These are phyloP conservation scores for Fonsecaea pugnacius DNA, from an alignment of 2,329 filamentous ascomycete genomes.

Conservation along the genomic window DNA sequence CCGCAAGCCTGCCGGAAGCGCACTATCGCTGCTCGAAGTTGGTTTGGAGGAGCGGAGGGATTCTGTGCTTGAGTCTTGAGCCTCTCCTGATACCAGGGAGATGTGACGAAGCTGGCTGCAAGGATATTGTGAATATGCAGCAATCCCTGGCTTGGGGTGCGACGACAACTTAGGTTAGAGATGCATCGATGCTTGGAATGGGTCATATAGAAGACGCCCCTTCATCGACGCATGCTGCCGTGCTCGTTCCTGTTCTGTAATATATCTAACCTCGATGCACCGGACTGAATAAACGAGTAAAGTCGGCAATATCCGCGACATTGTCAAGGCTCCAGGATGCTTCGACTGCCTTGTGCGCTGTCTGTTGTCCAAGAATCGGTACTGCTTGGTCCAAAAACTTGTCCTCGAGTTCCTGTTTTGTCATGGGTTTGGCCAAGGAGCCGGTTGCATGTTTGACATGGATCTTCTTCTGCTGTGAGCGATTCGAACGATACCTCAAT, in stretches of 20 bases:
- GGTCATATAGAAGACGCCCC: neutral
- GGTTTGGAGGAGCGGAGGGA: constrained; percentile 13
- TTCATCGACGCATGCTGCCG: neutral
- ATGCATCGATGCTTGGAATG: neutral
- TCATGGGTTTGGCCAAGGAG: constrained; percentile 55
- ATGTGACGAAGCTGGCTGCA: neutral
- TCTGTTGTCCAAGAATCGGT: constrained; percentile 42
- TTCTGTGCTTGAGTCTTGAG: constrained; percentile 7
- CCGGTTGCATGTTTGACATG: constrained; percentile 57
- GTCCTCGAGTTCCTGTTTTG: neutral
- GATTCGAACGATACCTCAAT: constrained; percentile 35
- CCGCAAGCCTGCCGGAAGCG: constrained; percentile 19
- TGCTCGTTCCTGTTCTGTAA: neutral
- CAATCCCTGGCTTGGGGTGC: neutral
- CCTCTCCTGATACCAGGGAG: neutral
- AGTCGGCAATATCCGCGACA: constrained; percentile 6
- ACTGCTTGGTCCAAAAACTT: constrained; percentile 7
- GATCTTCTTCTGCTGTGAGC: constrained; percentile 44
- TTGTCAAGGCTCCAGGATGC: constrained; percentile 11
- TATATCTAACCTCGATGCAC: neutral
- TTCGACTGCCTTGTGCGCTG: constrained; percentile 32
- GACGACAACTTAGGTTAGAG: neutral
- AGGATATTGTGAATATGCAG: neutral
- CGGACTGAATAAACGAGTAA: neutral
- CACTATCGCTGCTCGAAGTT: constrained; percentile 21